Conservation (phyloP, 768 basidiomycete genomes). For the Lentinula aciculospora region DNA sequence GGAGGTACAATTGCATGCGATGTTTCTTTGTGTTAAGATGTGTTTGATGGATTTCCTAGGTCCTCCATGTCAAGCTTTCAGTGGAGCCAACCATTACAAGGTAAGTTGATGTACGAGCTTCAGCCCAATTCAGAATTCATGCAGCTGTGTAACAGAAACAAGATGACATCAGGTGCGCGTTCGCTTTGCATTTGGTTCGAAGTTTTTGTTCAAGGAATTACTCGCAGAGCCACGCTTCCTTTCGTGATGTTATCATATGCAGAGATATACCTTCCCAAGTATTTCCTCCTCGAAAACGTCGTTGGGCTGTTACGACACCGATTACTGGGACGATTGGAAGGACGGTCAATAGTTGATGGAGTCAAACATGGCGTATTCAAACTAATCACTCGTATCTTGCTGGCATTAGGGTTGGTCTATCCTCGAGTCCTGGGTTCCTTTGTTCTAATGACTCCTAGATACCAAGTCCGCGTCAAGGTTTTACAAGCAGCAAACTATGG, state of each 20-base stretch:
- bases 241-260: conserved; percentile 69
- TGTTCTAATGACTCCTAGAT: conserved; percentile 29
- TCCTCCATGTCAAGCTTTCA: conserved; percentile 75
- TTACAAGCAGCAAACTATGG: conserved; percentile 72
- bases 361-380: conserved; percentile 60
- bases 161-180: conserved; percentile 53
- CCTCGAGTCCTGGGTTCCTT: neutral
- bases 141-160: conserved; percentile 32
- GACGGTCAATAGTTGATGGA: conserved; percentile 24
- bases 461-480: conserved; percentile 61
- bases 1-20: conserved; percentile 42
- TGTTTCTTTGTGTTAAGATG: neutral
- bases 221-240: conserved; percentile 49
- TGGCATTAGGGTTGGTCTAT: conserved; percentile 53
- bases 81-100: conserved; percentile 54
- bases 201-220: neutral
- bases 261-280: conserved; percentile 57
- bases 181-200: neutral
- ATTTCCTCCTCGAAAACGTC: conserved; percentile 73
- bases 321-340: conserved; percentile 31
- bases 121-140: neutral
- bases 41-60: conserved; percentile 30
- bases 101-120: conserved; percentile 25
- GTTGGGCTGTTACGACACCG: conserved; percentile 49
- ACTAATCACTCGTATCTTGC: conserved; percentile 53